phyloP scores from a whole-genome alignment of 768 basidiomycete species.

The Cystoderma amianthinum region DNA sequence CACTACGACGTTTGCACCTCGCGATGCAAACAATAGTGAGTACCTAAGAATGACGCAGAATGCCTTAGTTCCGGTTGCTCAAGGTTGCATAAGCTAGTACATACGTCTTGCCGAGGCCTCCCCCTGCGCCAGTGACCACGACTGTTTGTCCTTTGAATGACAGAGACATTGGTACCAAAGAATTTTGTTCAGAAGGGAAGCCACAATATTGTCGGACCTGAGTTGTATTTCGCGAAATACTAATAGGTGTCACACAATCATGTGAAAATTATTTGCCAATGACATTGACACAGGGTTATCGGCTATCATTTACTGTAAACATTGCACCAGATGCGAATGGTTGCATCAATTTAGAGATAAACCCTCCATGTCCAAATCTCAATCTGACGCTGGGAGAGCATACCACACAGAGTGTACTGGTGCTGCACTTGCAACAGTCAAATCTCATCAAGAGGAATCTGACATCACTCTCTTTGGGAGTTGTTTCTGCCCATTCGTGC shows the following conservation, averaged over 20 bases:
- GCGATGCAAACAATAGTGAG: conserved; percentile 84
- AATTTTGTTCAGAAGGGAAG: conserved; percentile 3
- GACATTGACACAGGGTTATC: too few relatives aligned
- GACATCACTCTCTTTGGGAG: conserved; percentile 64
- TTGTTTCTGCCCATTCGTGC: conserved; percentile 81
- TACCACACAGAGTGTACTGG: background rate
- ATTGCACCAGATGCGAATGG: background rate
- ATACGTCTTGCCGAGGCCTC: conserved; percentile 88
- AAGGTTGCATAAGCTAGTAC: conserved; percentile 19
- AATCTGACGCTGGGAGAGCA: background rate
- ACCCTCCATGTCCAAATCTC: background rate
- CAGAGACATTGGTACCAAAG: conserved; percentile 34
- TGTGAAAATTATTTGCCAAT: conserved; percentile 12
- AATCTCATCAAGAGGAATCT: conserved; percentile 35
- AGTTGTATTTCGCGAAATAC: conserved; percentile 2
- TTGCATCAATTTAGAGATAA: background rate
- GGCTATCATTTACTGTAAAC: background rate
- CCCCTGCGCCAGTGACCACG: conserved; percentile 92
- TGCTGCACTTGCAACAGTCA: conserved; percentile 21
- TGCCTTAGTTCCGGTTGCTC: conserved; percentile 4
- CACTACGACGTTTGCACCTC: conserved; percentile 91
- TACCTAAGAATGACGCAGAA: conserved; percentile 45
- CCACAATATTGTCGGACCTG: conserved; percentile 3
- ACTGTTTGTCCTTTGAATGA: conserved; percentile 90
- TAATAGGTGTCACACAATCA: conserved; percentile 5